Percentiles rank a stretch among this genome's conserved stretches.
These are phyloP conservation scores for Colletotrichum aenigma DNA, from an alignment of 2,329 filamentous ascomycete species.

Conservation along the genomic window DNA sequence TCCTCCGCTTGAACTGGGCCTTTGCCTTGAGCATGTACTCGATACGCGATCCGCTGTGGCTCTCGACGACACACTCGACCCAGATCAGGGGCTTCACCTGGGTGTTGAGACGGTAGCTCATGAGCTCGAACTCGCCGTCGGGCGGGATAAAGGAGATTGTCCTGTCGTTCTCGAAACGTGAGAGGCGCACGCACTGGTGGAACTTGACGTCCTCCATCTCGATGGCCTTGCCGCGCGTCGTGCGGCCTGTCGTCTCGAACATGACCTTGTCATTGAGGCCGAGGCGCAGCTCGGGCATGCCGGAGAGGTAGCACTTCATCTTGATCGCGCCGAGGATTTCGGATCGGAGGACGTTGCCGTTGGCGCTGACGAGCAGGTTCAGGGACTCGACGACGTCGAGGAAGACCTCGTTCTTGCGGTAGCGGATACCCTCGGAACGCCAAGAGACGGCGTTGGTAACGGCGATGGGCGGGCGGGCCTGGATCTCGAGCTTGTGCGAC, in stretches of 20 bases:
- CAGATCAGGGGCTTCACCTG: constrained; percentile 98
- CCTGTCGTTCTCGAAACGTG: constrained; percentile 96
- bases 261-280: constrained; percentile 99
- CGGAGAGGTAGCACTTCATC: constrained; percentile 99
- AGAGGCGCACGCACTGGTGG: constrained; percentile 95
- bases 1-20: constrained; percentile 96
- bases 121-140: constrained; percentile 97
- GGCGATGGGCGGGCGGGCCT: constrained; percentile 93
- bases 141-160: constrained; percentile 99
- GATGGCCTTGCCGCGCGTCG: constrained; percentile 93
- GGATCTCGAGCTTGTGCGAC: constrained; percentile 96
- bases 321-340: constrained; percentile 98
- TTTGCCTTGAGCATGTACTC: constrained; percentile 99
- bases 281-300: constrained; percentile 94
- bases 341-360: constrained; percentile 92
- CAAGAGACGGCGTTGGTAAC: constrained; percentile 98
- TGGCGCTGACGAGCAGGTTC: constrained; percentile 92
- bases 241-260: constrained; percentile 96
- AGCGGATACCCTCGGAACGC: constrained; percentile 96
- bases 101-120: constrained; percentile 98
- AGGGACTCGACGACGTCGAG: constrained; percentile 96
- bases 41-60: constrained; percentile 91
- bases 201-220: constrained; percentile 99
- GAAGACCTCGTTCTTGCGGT: constrained; percentile 99
- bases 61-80: constrained; percentile 98